Evolutionary conservation across 768 basidiomycete species (phyloP), one percentile per base, ranked within the genome.

Genomic region (Suillus decipiens): DNA sequence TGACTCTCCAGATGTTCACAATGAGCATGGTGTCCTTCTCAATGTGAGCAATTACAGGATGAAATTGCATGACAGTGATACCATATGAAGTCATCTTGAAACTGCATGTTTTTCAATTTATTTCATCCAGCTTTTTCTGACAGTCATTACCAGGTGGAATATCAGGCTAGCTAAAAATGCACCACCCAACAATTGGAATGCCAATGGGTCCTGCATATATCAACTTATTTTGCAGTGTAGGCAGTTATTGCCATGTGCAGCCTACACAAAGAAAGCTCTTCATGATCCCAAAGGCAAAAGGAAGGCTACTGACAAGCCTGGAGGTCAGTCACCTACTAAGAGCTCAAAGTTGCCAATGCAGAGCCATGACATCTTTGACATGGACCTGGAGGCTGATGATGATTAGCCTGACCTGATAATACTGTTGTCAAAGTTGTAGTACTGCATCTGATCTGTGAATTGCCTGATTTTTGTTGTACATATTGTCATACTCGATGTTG

Each of bases 381-480:
- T 81, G 28, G 28, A 28, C 2, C 1, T 28, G 28, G 28, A 28
- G 3, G 1, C 28, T 28, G 28, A 28, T 28, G 28, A 28, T 28
- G 28, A 28, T 28, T 28, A 28, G 28, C 3, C 28, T 28, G 28
- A 28, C 2, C 3, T 3, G 28, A 28, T 28, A n/a, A n/a, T 28
- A 3, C 28, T 28, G 28, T 28, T 28, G 28, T 28, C 2, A 28
- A 28, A 28, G 1, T 28, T 28, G 28, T 28, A 28, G 28, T 28
- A 3, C 28, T 28, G 28, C 28, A 3, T 28, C 28, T 28, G 28
- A 28, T 28, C 3, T 28, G 28, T 3, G 28, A 28, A 28, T 1
- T 28, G 28, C 3, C 28, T 3, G 28, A 28, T 28, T n/a, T n/a
- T n/a, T 28, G 3, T 3, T 28, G 28, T 28, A 28, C 28, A 28